Base-by-base conservation (phyloP, 352 stramenopile species). In the Globisporangium splendens region DNA sequence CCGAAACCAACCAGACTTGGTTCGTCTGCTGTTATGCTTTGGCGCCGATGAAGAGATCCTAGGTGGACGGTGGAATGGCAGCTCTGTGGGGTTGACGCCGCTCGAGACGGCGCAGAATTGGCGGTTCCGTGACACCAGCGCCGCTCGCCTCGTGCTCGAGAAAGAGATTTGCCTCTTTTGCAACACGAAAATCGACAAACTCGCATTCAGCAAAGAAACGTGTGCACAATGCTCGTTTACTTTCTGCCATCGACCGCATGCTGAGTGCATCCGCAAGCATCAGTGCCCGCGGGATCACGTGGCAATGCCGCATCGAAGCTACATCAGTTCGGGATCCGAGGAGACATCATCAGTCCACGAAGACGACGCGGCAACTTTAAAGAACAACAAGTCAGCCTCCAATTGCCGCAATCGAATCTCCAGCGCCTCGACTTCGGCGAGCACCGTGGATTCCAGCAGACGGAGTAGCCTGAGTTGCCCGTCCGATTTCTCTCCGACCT, bases 111-210 rank as follows among this genome's bases (percentile, higher is more conserved):
- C 79, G 17, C 53, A 77, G 46, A 63, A 78, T 58, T 93, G 86
- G 83, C 77, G 72, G 46, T 84, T 81, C 22, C 53, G 69, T n/a
- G 82, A 92, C 59, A 89, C 85, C 3, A 77, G 70, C 1, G 86
- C 86, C 0, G 79, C 68, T 41, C 72, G 68, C 14, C 66, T 88
- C 47, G 77, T 95, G 22, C 65, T 95, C 22, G 74, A 87, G 39
- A 70, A 68, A 33, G 75, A 89, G 20, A 60, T 93, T 14, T 95
- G 86, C 56, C 61, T 95, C 46, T 90, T 75, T 54, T 95, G 86
- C 72, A 93, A 93, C 63, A 59, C 65, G 12, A 79, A 77, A 48
- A 87, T 92, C 39, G 79, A 91, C 47, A 66, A 74, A 54, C 68
- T 91, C 28, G 65, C 69, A 15, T 75, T 88, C 28, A 64, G 76